These are phyloP conservation scores for Luvunga scandens DNA, from an alignment of 345 rosid genomes.

Conservation along the genomic window DNA sequence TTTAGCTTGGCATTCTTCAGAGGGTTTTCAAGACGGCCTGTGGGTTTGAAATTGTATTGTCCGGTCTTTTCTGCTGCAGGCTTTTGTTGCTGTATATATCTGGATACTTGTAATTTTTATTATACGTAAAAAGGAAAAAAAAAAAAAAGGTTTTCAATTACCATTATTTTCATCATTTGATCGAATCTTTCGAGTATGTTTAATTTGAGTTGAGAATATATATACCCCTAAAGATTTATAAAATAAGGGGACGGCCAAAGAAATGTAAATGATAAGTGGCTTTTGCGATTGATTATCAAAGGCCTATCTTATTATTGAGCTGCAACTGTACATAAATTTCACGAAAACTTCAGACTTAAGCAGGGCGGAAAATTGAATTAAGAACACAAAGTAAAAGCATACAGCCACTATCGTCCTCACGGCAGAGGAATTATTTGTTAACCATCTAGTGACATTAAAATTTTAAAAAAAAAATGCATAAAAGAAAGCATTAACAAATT, in stretches of 20 bases:
- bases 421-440: neutral
- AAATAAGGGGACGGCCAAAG: neutral
- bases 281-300: neutral
- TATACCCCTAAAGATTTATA: too few species aligned
- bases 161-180: neutral
- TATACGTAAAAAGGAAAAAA: neutral
- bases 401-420: neutral
- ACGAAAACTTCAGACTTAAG: neutral
- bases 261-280: neutral
- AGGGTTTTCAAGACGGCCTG: neutral
- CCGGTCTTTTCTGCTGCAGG: neutral
- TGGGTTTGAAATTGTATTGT: neutral
- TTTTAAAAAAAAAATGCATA: too few species aligned
- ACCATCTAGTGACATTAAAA: neutral
- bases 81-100: neutral
- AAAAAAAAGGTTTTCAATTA: neutral
- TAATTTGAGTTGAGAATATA: too few species aligned
- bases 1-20: neutral
- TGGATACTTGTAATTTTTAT: neutral
- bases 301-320: neutral
- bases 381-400: neutral
- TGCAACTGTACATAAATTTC: neutral
- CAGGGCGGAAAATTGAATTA: neutral
- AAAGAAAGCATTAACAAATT: conserved; percentile 1
- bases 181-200: too few species aligned